phyloP scores from a whole-genome alignment of 352 stramenopile species.

The Peronospora destructor region DNA sequence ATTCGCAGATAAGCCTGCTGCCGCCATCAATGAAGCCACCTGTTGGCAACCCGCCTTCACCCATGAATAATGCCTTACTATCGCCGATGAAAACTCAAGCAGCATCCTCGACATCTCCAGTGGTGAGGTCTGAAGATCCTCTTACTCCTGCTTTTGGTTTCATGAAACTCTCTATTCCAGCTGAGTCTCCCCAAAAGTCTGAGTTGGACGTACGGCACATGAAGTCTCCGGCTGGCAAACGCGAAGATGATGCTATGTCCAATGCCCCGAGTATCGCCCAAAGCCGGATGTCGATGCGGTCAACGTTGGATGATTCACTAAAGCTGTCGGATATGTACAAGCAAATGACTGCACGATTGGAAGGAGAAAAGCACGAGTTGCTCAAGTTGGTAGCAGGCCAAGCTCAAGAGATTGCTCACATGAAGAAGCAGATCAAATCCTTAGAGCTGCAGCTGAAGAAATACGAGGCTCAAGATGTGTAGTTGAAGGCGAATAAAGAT shows the following conservation, averaged over 20 bases:
- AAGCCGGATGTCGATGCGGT: slow-evolving; percentile 36
- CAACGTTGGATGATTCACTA: slow-evolving; percentile 48
- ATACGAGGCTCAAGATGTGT: slow-evolving; percentile 28
- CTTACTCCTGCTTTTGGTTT: slow-evolving; percentile 12
- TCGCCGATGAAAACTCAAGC: slow-evolving; percentile 10
- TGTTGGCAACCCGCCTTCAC: not conserved
- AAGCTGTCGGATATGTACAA: slow-evolving; percentile 82
- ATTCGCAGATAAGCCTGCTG: slow-evolving; percentile 2
- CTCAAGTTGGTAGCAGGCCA: slow-evolving; percentile 62
- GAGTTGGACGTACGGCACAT: slow-evolving; percentile 21
- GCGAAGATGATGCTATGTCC: slow-evolving; percentile 29
- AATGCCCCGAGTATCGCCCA: slow-evolving; percentile 27
- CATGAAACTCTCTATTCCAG: slow-evolving; percentile 16
- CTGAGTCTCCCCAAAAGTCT: slow-evolving; percentile 22
- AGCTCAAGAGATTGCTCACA: slow-evolving; percentile 62
- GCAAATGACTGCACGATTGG: slow-evolving; percentile 66
- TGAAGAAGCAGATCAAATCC: slow-evolving; percentile 73
- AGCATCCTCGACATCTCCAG: slow-evolving; percentile 14
- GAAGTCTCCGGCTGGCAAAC: slow-evolving; percentile 21
- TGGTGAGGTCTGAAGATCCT: slow-evolving; percentile 18
- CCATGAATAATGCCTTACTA: slow-evolving; percentile 9
- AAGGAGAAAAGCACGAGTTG: slow-evolving; percentile 69
- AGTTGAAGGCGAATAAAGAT: slow-evolving; percentile 10
- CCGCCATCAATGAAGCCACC: slow-evolving; percentile 12
- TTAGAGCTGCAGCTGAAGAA: slow-evolving; percentile 52